Conservation (phyloP, 495 filamentous ascomycete genomes). For the Aspergillus campestris region DNA sequence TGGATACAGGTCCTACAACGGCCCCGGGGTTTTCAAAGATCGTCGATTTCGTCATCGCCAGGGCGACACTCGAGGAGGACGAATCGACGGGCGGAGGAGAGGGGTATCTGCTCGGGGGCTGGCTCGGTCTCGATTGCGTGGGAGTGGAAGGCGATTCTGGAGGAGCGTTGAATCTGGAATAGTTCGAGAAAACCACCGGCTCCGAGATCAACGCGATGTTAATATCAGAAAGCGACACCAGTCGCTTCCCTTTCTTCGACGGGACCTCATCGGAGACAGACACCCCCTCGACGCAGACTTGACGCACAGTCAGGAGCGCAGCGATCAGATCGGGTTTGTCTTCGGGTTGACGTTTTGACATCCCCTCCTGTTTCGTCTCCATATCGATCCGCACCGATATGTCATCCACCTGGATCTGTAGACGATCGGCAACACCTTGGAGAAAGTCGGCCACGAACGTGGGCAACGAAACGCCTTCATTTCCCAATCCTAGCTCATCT, state of each 20-base stretch:
- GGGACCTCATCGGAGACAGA: slow-evolving; percentile 25
- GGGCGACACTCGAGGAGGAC: slow-evolving; percentile 17
- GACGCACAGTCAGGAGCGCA: slow-evolving; percentile 55
- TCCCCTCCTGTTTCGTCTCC: slow-evolving; percentile 38
- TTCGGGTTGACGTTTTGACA: slow-evolving; percentile 31
- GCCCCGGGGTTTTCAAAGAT: slow-evolving; percentile 27
- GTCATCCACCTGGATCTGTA: slow-evolving; percentile 63
- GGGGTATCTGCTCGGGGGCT: slow-evolving; percentile 22
- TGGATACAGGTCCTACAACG: background rate
- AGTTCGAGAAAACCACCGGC: slow-evolving; percentile 59
- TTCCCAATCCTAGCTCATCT: slow-evolving; percentile 59
- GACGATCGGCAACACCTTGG: slow-evolving; percentile 70
- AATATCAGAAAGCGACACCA: slow-evolving; percentile 54
- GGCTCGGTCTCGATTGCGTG: slow-evolving; percentile 31
- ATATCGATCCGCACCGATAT: slow-evolving; percentile 57
- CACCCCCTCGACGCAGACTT: slow-evolving; percentile 58
- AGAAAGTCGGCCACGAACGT: slow-evolving; percentile 75
- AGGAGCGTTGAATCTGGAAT: slow-evolving; percentile 51
- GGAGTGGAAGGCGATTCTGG: slow-evolving; percentile 49
- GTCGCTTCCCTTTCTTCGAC: slow-evolving; percentile 48
- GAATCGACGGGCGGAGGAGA: slow-evolving; percentile 22
- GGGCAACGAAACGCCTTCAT: slow-evolving; percentile 65
- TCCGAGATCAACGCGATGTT: slow-evolving; percentile 62
- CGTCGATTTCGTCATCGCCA: slow-evolving; percentile 36
- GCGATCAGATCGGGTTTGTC: slow-evolving; percentile 45